Base-by-base conservation (phyloP, 805 yeast species). In the Ogataea ganodermae region DNA sequence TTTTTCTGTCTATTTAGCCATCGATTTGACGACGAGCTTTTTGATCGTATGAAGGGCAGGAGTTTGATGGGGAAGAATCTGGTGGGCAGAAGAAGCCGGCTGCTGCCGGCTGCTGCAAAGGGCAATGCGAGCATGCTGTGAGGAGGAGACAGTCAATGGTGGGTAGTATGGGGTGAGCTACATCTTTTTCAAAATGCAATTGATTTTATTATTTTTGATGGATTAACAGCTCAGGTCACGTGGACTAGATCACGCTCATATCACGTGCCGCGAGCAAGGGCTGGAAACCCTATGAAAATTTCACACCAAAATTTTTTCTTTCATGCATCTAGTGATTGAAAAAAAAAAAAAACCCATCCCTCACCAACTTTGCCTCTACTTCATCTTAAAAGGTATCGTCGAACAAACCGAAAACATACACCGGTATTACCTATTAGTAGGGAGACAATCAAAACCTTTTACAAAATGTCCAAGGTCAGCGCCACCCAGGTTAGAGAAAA, bases 401-500 rank as follows among this genome's bases (percentile, higher is more conserved):
- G 84, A 76, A 72, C 72, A 78, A 74, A 60, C 73, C 70, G 52
- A 50, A n/a, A 42, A 18, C 20, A 45, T 14, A 13, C 36, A 24
- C 57, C n/a, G 70, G 70, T 58, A 63, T 52, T 53, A 69, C 73
- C 73, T 72, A 67, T 54, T 63, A 56, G 69, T 82, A 86, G 95
- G 94, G 89, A 86, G 94, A 86, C 91, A 82, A 74, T 53, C 56
- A 57, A n/a, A 35, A 62, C 30, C 42, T 53, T 55, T 48, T 44
- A 53, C 63, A 59, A 57, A 41, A 72, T 64, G 60, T 87, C 95
- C 65, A 94, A 94, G 81, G 81, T 94, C 75, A 81, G 92, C 67
- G 80, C 87, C 67, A 72, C 95, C 71, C 91, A 87, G 78, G 96
- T 94, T 68, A 96, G 99, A 81, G 97, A 87, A 71, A 82, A 90